Conservation (phyloP, 495 filamentous ascomycete species). For the Geopyxis carbonaria region DNA sequence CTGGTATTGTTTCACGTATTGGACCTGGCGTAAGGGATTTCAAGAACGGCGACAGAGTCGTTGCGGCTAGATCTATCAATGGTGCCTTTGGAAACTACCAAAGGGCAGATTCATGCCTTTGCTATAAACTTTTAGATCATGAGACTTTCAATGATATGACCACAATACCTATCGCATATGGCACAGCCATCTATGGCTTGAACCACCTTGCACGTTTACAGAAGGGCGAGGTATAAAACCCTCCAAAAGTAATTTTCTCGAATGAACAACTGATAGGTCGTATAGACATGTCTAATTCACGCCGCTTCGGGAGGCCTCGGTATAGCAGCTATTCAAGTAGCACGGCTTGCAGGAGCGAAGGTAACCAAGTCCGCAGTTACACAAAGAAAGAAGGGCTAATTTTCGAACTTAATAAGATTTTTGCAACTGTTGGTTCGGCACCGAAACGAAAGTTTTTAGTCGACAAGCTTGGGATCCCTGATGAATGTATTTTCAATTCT, state of each 20-base stretch:
- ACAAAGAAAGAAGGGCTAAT: too few species aligned
- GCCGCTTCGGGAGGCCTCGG: constrained; percentile 37
- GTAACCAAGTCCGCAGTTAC: too few species aligned
- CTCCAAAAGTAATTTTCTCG: too few species aligned
- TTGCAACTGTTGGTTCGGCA: constrained; percentile 26
- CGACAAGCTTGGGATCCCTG: constrained; percentile 33
- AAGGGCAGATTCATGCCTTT: constrained; percentile 27
- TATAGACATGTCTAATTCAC: constrained; percentile 44
- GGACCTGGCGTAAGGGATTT: constrained; percentile 33
- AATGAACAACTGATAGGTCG: too few species aligned
- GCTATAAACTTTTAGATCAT: constrained; percentile 31
- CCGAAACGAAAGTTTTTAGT: constrained; percentile 33
- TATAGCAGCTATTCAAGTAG: constrained; percentile 37
- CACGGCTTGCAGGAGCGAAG: constrained; percentile 38
- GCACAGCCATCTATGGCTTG: constrained; percentile 42
- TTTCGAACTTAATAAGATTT: constrained; percentile 43
- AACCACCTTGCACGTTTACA: constrained; percentile 20
- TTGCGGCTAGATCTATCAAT: constrained; percentile 30
- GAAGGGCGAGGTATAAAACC: too few species aligned
- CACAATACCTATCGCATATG: constrained; percentile 39
- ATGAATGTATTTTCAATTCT: constrained; percentile 41
- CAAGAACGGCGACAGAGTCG: constrained; percentile 38
- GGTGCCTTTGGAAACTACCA: constrained; percentile 32
- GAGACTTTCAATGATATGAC: constrained; percentile 37
- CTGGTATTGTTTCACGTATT: constrained; percentile 35